These are phyloP conservation scores for Leavenworthia alabamica DNA, from an alignment of 345 rosid genomes.

Conservation along the genomic window DNA sequence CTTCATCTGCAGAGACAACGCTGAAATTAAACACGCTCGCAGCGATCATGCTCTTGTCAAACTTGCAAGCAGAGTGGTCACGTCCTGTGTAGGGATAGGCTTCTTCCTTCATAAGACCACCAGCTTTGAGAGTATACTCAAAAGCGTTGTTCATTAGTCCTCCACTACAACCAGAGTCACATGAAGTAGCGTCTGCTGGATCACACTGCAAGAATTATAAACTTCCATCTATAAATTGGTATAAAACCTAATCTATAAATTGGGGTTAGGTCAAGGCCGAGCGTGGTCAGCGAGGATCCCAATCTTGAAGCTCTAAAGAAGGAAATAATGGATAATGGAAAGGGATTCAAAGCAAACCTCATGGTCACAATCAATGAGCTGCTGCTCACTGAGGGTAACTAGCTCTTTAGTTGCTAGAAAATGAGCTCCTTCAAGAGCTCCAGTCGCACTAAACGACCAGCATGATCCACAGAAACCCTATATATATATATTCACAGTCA, in stretches of 20 bases:
- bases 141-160: constrained; percentile 92
- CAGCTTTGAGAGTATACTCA: constrained; percentile 83
- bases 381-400: constrained; percentile 93
- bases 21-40: constrained; percentile 86
- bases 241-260: too few relatives aligned
- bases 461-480: constrained; percentile 95
- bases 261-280: too few relatives aligned
- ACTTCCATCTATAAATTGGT: too few relatives aligned
- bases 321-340: background rate
- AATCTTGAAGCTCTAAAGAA: background rate
- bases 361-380: constrained; percentile 96
- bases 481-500: constrained; percentile 28
- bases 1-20: constrained; percentile 74
- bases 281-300: too few relatives aligned
- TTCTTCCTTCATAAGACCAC: constrained; percentile 84
- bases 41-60: constrained; percentile 63
- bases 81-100: constrained; percentile 93
- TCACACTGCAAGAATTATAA: constrained; percentile 56
- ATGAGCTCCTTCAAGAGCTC: constrained; percentile 96
- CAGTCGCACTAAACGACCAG: constrained; percentile 90
- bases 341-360: constrained; percentile 53
- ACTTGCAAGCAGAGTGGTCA: constrained; percentile 67
- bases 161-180: constrained; percentile 88
- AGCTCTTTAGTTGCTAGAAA: constrained; percentile 83
- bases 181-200: constrained; percentile 63